These are phyloP conservation scores for Beauveria medogensis DNA, from an alignment of 2,329 filamentous ascomycete species.

Conservation along the genomic window DNA sequence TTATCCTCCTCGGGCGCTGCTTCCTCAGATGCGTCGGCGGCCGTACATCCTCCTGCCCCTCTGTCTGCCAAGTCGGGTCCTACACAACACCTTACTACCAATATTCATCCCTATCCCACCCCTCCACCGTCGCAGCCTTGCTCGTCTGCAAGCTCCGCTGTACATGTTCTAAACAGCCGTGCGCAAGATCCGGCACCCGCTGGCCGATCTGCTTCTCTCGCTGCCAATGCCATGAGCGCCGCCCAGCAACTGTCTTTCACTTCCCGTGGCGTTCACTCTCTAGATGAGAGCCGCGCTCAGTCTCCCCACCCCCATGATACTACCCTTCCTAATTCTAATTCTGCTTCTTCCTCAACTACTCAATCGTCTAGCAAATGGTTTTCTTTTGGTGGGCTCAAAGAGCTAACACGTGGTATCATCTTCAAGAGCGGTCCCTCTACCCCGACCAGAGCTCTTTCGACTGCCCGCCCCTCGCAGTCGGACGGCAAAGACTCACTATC, in stretches of 20 bases:
- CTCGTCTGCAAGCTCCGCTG: conserved; percentile 25
- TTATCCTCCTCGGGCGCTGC: neutral
- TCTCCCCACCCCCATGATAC: conserved; percentile 12
- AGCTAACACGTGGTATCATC: conserved; percentile 72
- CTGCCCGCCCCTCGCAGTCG: conserved; percentile 44
- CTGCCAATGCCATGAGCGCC: conserved; percentile 1
- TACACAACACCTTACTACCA: conserved; percentile 21
- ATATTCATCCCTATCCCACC: conserved; percentile 44
- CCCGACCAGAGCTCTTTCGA: conserved; percentile 78
- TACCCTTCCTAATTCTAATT: conserved; percentile 35
- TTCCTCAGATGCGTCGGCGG: neutral
- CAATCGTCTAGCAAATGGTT: conserved; percentile 45
- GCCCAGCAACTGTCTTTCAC: conserved; percentile 7
- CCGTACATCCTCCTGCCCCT: conserved; percentile 26
- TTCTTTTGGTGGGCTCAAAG: conserved; percentile 62
- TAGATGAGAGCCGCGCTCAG: conserved; percentile 6
- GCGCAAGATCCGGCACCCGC: conserved; percentile 2
- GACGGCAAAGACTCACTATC: conserved; percentile 34
- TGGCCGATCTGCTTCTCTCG: conserved; percentile 8
- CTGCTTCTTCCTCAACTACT: conserved; percentile 31
- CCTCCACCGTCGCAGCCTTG: conserved; percentile 45
- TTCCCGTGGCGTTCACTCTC: conserved; percentile 6
- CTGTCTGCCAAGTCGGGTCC: conserved; percentile 22
- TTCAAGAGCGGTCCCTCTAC: conserved; percentile 89
- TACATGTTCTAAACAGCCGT: neutral